These are phyloP conservation scores for Cladosporium sp. DNA, from an alignment of 2,329 filamentous ascomycete genomes.

Conservation along the genomic window DNA sequence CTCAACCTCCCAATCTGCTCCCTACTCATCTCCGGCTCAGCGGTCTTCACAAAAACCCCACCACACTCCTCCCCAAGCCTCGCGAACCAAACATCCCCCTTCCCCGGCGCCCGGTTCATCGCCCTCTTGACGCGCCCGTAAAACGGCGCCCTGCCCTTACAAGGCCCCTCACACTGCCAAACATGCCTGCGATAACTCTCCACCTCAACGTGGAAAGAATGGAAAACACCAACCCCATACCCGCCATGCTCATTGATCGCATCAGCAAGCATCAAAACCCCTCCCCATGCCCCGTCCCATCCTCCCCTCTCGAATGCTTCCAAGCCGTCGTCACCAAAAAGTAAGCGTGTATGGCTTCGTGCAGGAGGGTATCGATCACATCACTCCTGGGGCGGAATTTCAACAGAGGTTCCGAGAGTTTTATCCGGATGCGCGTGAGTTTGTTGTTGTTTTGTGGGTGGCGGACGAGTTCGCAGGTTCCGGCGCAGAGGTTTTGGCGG, in stretches of 20 bases:
- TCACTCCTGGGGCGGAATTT: slow-evolving; percentile 41
- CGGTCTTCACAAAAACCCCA: slow-evolving; percentile 38
- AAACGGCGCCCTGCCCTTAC: slow-evolving; percentile 34
- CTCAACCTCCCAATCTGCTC: slow-evolving; percentile 37
- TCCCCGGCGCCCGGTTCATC: slow-evolving; percentile 42
- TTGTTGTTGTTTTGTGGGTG: slow-evolving; percentile 31
- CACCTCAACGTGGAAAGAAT: slow-evolving; percentile 44
- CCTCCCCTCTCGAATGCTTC: slow-evolving; percentile 38
- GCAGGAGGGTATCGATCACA: slow-evolving; percentile 41
- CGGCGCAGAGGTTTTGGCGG: slow-evolving; percentile 42
- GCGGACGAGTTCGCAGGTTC: slow-evolving; percentile 41
- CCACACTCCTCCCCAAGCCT: slow-evolving; percentile 38
- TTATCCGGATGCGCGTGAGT: slow-evolving; percentile 37
- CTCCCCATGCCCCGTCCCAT: slow-evolving; percentile 39
- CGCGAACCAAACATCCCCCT: slow-evolving; percentile 39
- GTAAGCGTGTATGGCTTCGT: slow-evolving; percentile 43
- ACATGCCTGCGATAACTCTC: slow-evolving; percentile 43
- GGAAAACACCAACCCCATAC: slow-evolving; percentile 39
- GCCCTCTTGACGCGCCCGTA: slow-evolving; percentile 43
- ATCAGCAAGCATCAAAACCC: slow-evolving; percentile 41
- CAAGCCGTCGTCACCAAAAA: slow-evolving; percentile 44
- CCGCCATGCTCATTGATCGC: slow-evolving; percentile 41
- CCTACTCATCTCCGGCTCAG: slow-evolving; percentile 39
- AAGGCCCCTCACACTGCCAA: slow-evolving; percentile 41
- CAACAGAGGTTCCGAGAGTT: slow-evolving; percentile 40